Base-by-base conservation (phyloP, 768 basidiomycete genomes). In the Cystobasidium onofrii region DNA sequence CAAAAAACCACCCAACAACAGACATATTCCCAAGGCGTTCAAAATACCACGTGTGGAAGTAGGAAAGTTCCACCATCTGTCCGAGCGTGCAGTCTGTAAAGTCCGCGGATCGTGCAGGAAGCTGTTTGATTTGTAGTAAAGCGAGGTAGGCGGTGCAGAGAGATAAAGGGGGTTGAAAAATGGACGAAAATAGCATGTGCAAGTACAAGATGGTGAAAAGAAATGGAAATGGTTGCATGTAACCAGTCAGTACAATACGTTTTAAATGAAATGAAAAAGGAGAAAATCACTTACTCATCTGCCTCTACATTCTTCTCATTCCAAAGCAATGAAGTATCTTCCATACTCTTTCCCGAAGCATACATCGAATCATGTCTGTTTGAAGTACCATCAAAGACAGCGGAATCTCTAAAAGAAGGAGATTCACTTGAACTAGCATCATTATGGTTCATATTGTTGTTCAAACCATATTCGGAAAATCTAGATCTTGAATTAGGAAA, bases 11-110 rank as follows among this genome's bases (percentile, higher is more conserved):
- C 85, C 77, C 44, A 90, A 82, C 69, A 98, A 83, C 69, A 91
- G 71, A 76, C 90, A 76, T n/a, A 98, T 85, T 23, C 88, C 88
- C 7, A 85, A 84, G 25, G 85, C 85, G 79, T 98, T 97, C 33
- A 85, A 81, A 86, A 92, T 88, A 1, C 95, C 96, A 89, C 86
- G 83, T 91, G 90, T 55, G 39, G 61, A 64, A 55, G 57, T 75
- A 23, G 44, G 60, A 63, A 75, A 75, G 33, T 60, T 62, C 50
- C 73, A 71, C 69, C 69, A 71, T 61, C 69, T 55, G 36, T 71
- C 69, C 29, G 69, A 71, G 2, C 55, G 23, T 36, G 69, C 69
- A 13, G 69, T 71, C 36, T 71, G 69, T 34, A 71, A 39, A 13
- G 69, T 71, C n/a, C 69, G 2, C 20, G 69, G 69, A 29, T 71